These are phyloP conservation scores for Pichia paraexigua DNA, from an alignment of 805 yeast genomes.

Conservation along the genomic window DNA sequence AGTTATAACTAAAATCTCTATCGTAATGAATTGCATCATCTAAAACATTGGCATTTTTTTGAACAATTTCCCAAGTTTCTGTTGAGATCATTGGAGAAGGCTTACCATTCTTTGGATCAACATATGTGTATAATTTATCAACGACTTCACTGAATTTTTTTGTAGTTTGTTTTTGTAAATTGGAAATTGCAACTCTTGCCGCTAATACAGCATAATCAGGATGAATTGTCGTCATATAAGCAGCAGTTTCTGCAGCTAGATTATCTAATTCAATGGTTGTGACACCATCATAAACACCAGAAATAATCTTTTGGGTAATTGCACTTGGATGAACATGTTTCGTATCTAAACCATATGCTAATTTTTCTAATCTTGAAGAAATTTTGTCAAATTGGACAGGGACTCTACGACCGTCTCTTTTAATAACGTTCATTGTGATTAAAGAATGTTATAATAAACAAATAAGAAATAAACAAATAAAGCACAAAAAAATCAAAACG, in stretches of 20 bases:
- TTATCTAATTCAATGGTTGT: constrained; percentile 82
- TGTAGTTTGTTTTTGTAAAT: constrained; percentile 89
- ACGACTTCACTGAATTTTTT: constrained; percentile 76
- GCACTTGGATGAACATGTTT: constrained; percentile 91
- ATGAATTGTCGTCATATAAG: constrained; percentile 93
- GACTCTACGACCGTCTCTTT: constrained; percentile 92
- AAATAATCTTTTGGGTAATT: constrained; percentile 89
- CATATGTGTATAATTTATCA: constrained; percentile 62
- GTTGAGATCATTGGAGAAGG: constrained; percentile 66
- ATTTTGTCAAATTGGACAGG: constrained; percentile 94
- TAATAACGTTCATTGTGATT: constrained; percentile 68
- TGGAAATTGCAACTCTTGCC: constrained; percentile 91
- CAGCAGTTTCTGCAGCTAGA: constrained; percentile 91
- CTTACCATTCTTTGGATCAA: constrained; percentile 69
- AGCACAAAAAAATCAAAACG: background rate
- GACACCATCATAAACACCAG: constrained; percentile 97
- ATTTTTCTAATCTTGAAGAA: constrained; percentile 88
- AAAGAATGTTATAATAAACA: constrained; percentile 1
- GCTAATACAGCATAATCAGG: constrained; percentile 97
- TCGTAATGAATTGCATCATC: constrained; percentile 67
- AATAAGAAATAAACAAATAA: background rate
- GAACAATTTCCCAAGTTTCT: constrained; percentile 54
- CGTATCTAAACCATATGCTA: constrained; percentile 90
- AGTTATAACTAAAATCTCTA: constrained; percentile 54
- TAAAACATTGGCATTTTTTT: constrained; percentile 54